Evolutionary conservation across 768 basidiomycete species (phyloP).

Genomic region (Aureoboletus auriporus): DNA sequence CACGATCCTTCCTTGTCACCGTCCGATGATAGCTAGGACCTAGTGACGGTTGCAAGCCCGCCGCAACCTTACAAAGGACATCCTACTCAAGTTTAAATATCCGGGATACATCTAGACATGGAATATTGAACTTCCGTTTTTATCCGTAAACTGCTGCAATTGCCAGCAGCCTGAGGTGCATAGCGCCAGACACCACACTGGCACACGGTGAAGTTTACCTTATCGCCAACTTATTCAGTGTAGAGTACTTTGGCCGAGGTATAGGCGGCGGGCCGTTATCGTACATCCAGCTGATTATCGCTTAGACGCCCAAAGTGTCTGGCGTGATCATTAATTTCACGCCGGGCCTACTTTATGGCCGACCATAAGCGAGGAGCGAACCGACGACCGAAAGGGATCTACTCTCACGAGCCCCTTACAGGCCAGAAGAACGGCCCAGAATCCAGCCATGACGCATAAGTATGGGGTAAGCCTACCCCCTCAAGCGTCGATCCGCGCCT

Average conservation of each 20-base stretch:
- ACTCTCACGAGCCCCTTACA: conserved; percentile 7
- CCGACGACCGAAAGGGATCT: not conserved
- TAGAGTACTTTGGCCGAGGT: not conserved
- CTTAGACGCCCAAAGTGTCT: not conserved
- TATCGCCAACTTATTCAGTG: not conserved
- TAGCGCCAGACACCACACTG: not conserved
- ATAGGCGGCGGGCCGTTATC: not conserved
- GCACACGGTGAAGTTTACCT: not conserved
- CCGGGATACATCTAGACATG: not conserved
- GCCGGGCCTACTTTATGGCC: not conserved
- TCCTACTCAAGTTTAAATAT: not conserved
- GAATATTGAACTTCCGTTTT: too few relatives aligned
- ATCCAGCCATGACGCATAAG: too few relatives aligned
- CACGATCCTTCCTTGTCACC: not conserved
- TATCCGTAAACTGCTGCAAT: too few relatives aligned
- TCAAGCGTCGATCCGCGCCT: conserved; percentile 1
- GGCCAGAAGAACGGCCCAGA: too few relatives aligned
- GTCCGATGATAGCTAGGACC: too few relatives aligned
- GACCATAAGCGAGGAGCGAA: conserved; percentile 3
- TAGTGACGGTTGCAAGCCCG: too few relatives aligned
- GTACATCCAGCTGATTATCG: not conserved
- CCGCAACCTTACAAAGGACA: not conserved
- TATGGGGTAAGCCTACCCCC: not conserved
- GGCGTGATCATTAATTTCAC: not conserved
- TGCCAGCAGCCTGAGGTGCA: too few relatives aligned